These are phyloP conservation scores for Fusarium tricinctum DNA, from an alignment of 2,329 filamentous ascomycete species.

Conservation along the genomic window DNA sequence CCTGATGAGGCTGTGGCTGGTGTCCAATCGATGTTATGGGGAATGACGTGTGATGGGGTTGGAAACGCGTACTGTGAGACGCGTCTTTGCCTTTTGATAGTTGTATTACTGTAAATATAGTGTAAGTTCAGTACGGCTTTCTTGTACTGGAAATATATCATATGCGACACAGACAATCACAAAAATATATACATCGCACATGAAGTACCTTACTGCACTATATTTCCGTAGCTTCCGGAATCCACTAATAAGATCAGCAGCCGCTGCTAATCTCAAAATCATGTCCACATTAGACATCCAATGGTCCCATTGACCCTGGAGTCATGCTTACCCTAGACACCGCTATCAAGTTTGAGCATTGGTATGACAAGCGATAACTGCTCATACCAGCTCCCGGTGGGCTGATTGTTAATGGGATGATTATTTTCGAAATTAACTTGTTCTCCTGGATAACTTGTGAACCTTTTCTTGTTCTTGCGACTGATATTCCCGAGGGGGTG, in stretches of 20 bases:
- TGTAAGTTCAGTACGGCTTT: no score
- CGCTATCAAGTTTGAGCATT: not conserved
- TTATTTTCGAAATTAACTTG: no score
- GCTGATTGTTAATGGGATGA: not conserved
- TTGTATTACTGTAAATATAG: not conserved
- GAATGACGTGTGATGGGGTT: conserved; percentile 39
- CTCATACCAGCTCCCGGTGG: not conserved
- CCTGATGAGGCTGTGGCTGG: conserved; percentile 33
- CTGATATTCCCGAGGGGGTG: not conserved
- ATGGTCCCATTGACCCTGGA: conserved; percentile 13
- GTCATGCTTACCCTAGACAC: conserved; percentile 32
- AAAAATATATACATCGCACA: not conserved
- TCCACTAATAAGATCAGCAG: conserved; percentile 37
- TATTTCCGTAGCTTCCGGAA: conserved; percentile 40
- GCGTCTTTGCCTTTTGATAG: conserved; percentile 19
- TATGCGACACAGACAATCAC: conserved; percentile 12
- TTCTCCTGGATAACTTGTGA: no score
- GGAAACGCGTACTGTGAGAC: conserved; percentile 37
- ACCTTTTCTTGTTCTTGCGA: no score
- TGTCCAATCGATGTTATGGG: conserved; percentile 27
- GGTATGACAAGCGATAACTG: not conserved
- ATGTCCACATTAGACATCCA: conserved; percentile 14
- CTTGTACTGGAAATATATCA: not conserved
- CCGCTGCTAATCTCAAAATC: conserved; percentile 26
- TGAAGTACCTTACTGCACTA: not conserved